Evolutionary conservation across 1,284 basidiomycete species (phyloP).

Genomic region (Cutaneotrichosporon sp.): DNA sequence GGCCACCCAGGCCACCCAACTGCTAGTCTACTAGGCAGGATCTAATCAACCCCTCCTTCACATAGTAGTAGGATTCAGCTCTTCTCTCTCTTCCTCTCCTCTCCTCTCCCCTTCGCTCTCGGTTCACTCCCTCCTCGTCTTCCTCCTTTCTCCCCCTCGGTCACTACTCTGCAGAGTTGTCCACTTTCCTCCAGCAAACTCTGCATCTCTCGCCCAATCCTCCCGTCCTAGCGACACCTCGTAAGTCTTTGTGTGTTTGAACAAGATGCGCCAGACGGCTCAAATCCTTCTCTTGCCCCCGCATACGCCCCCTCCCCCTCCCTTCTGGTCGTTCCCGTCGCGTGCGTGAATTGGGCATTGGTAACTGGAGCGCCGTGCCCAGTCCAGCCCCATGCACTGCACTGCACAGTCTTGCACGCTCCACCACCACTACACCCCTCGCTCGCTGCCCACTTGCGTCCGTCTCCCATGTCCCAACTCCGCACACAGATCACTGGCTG

Average conservation of each 20-base stretch:
- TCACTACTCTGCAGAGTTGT: background rate
- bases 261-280: too few species aligned
- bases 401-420: background rate
- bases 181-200: too few species aligned
- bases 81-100: background rate
- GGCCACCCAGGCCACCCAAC: too few species aligned
- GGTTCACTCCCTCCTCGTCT: background rate
- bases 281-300: background rate
- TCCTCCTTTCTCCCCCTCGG: background rate
- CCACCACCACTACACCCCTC: background rate
- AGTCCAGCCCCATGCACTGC: background rate
- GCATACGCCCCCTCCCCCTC: background rate
- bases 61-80: background rate
- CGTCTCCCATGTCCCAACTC: background rate
- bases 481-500: background rate
- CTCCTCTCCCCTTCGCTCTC: background rate
- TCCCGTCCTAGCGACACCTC: slow-evolving; percentile 1
- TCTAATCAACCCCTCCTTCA: background rate
- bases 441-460: background rate
- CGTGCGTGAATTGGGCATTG: background rate
- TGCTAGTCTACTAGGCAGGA: background rate
- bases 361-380: background rate
- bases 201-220: background rate
- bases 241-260: slow-evolving; percentile 1
- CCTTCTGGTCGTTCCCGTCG: background rate